Percentiles rank a stretch among this genome's conserved stretches.
Conservation (phyloP, 495 filamentous ascomycete species). For the Jackrogersella minutella region DNA sequence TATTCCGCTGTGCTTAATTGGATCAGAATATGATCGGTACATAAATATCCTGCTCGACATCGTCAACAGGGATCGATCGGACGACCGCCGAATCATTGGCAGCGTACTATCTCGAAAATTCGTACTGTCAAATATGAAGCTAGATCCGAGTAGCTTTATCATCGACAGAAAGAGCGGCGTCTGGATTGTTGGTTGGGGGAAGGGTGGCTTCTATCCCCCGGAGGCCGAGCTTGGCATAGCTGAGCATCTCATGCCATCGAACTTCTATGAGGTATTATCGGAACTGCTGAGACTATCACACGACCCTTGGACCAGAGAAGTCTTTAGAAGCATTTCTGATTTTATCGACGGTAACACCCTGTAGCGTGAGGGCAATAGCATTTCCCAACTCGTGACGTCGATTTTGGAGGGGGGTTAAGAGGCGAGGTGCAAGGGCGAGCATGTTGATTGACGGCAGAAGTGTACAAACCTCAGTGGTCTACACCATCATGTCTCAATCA, state of each 20-base stretch:
- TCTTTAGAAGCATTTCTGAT: not conserved
- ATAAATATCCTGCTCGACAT: not conserved
- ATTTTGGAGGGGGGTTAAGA: not conserved
- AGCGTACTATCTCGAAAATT: not conserved
- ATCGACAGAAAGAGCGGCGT: not conserved
- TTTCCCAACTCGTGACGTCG: not conserved
- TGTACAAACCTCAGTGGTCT: not conserved
- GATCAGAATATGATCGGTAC: not conserved
- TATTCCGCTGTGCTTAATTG: not conserved
- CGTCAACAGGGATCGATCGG: not conserved
- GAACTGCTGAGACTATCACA: not conserved
- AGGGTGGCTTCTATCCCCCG: constrained; percentile 4
- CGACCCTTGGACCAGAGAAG: not conserved
- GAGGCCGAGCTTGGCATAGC: constrained; percentile 17
- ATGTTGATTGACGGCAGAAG: not conserved
- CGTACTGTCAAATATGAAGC: constrained; percentile 16
- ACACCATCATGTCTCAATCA: not conserved
- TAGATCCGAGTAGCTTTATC: constrained; percentile 22
- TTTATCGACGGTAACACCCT: not conserved
- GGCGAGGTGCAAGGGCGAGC: not conserved
- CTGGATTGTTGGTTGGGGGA: constrained; percentile 19
- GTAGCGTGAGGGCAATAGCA: not conserved
- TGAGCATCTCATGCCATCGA: not conserved
- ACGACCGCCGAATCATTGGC: not conserved
- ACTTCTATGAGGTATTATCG: not conserved